These are phyloP conservation scores for Xylariaceae sp. DNA, from an alignment of 2,329 filamentous ascomycete species.

Conservation along the genomic window DNA sequence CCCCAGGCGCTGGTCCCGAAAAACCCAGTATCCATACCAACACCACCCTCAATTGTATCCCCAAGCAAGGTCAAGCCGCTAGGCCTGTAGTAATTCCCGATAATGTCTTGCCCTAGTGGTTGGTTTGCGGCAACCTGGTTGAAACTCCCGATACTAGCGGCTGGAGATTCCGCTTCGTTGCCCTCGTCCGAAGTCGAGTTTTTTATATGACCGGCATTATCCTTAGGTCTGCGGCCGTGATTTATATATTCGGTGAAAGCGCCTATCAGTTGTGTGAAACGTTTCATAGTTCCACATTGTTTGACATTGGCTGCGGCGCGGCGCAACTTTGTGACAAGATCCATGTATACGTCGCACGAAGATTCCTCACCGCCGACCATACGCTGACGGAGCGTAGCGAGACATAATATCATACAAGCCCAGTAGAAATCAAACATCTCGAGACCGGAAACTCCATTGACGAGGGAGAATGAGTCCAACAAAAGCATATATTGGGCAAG, in stretches of 20 bases:
- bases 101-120: background rate
- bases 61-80: background rate
- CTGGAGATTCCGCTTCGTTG: no score
- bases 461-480: background rate
- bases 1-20: background rate
- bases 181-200: no score
- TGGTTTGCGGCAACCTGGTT: background rate
- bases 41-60: background rate
- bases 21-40: background rate
- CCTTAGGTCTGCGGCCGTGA: background rate
- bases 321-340: background rate
- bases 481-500: background rate
- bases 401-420: background rate
- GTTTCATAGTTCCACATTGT: background rate
- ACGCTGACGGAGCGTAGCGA: background rate
- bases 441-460: background rate
- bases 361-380: background rate
- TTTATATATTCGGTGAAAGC: background rate
- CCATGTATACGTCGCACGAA: background rate
- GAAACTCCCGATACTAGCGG: background rate
- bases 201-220: background rate
- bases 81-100: background rate
- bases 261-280: background rate
- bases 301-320: background rate
- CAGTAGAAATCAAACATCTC: background rate